These are phyloP conservation scores for Sugiyamaella xylanicola DNA, from an alignment of 1,139 yeast genomes.

Conservation along the genomic window DNA sequence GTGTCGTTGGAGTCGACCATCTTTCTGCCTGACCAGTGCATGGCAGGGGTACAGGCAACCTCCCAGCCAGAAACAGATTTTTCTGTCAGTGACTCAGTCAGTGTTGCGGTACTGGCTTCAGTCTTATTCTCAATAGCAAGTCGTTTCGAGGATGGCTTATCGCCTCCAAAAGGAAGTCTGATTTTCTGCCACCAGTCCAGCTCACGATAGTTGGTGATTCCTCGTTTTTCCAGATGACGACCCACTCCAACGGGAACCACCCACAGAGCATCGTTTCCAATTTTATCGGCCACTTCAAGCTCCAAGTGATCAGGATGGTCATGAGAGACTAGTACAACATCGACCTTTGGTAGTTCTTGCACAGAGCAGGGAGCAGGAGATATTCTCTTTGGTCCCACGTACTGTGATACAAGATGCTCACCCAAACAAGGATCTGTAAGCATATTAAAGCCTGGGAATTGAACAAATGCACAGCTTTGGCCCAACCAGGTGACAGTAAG, in stretches of 20 bases:
- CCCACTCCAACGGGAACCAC: conserved; percentile 82
- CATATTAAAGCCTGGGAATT: conserved; percentile 69
- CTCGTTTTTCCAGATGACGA: conserved; percentile 56
- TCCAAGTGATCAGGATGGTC: conserved; percentile 96
- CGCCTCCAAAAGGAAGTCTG: conserved; percentile 42
- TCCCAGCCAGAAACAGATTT: conserved; percentile 58
- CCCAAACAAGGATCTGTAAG: conserved; percentile 85
- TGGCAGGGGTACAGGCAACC: conserved; percentile 87
- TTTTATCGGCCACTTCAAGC: conserved; percentile 54
- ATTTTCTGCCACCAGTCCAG: conserved; percentile 91
- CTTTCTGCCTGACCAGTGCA: conserved; percentile 96
- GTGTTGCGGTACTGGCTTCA: neutral
- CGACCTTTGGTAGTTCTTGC: conserved; percentile 64
- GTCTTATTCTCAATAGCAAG: neutral
- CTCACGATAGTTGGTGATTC: conserved; percentile 59
- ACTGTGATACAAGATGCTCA: conserved; percentile 61
- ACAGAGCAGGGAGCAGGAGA: conserved; percentile 68
- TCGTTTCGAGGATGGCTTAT: too few species aligned
- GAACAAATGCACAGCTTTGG: conserved; percentile 80
- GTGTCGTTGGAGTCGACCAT: conserved; percentile 76
- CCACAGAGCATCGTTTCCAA: conserved; percentile 72
- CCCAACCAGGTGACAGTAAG: conserved; percentile 88
- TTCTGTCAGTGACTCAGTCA: conserved; percentile 28
- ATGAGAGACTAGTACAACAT: conserved; percentile 80
- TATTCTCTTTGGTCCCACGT: conserved; percentile 80